Evolutionary conservation across 169 alveolate genomes (phyloP).

Genomic region (Cryptosporidium parvum): DNA sequence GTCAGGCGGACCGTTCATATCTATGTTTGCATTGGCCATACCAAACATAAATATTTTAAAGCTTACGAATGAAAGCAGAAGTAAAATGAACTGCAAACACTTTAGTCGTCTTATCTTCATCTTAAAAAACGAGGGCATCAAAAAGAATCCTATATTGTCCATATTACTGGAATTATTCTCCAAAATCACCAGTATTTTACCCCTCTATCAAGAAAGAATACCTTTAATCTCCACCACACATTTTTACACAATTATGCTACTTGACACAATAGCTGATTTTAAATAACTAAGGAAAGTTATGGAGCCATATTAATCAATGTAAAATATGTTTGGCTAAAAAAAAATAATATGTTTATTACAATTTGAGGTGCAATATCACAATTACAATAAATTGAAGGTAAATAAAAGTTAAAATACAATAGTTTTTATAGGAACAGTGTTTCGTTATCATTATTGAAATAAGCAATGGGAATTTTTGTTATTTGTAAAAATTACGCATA

Average conservation of each 20-base stretch:
- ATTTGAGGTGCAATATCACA: no score
- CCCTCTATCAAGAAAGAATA: background rate
- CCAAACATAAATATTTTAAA: background rate
- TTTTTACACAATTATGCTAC: conserved; percentile 28
- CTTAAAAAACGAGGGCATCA: background rate
- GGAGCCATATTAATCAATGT: background rate
- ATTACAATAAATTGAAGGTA: background rate
- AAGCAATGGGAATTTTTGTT: background rate
- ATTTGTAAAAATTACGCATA: no score
- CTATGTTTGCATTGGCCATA: background rate
- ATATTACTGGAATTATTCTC: background rate
- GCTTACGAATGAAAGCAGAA: background rate
- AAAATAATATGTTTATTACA: no score
- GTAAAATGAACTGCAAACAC: background rate
- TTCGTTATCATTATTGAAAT: background rate
- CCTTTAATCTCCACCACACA: background rate
- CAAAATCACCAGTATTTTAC: background rate
- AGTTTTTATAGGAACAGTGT: no score
- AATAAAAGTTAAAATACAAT: background rate
- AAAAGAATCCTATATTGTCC: background rate
- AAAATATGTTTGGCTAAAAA: background rate
- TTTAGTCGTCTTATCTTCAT: background rate
- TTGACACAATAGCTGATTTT: background rate
- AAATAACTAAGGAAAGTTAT: background rate
- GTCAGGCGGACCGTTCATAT: conserved; percentile 50